Evolutionary conservation across 2,329 filamentous ascomycete genomes (phyloP).

Genomic region (Pseudopyrenochaeta lycopersici): DNA sequence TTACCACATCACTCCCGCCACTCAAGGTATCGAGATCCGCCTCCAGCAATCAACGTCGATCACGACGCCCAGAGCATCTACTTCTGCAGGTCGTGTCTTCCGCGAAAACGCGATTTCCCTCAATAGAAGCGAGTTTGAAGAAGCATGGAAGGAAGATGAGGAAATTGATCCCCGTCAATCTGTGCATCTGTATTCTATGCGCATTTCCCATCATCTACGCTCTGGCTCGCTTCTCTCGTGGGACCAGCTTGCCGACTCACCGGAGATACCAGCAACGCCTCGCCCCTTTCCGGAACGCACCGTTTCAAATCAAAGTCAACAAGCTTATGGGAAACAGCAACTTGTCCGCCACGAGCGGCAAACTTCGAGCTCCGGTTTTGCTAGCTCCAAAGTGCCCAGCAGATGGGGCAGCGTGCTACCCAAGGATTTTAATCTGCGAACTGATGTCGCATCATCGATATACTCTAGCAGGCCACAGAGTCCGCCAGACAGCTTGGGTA

Average conservation of each 20-base stretch:
- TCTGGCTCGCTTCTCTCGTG: constrained; percentile 53
- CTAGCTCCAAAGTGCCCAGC: constrained; percentile 46
- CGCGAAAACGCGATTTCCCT: constrained; percentile 13
- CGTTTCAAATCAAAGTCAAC: constrained; percentile 29
- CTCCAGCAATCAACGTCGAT: constrained; percentile 30
- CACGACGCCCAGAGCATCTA: constrained; percentile 23
- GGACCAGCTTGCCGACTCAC: constrained; percentile 35
- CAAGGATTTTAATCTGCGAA: constrained; percentile 14
- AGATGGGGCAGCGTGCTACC: constrained; percentile 49
- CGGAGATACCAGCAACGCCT: constrained; percentile 26
- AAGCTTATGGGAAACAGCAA: constrained; percentile 16
- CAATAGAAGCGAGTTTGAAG: not conserved
- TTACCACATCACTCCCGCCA: not conserved
- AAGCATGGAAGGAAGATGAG: constrained; percentile 16
- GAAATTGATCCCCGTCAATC: constrained; percentile 35
- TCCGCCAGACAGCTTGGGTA: constrained; percentile 41
- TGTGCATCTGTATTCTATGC: constrained; percentile 56
- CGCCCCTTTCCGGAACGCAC: constrained; percentile 21
- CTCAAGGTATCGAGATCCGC: constrained; percentile 21
- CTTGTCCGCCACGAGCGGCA: constrained; percentile 35
- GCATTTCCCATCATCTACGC: constrained; percentile 56
- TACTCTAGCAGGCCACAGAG: constrained; percentile 53
- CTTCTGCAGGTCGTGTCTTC: constrained; percentile 14
- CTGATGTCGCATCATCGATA: constrained; percentile 47
- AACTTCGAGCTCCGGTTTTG: constrained; percentile 49